A percentile compares a stretch with the other conserved stretches of the same genome.
These are phyloP conservation scores for Aspergillus sparsus DNA, from an alignment of 495 filamentous ascomycete species.

Conservation along the genomic window DNA sequence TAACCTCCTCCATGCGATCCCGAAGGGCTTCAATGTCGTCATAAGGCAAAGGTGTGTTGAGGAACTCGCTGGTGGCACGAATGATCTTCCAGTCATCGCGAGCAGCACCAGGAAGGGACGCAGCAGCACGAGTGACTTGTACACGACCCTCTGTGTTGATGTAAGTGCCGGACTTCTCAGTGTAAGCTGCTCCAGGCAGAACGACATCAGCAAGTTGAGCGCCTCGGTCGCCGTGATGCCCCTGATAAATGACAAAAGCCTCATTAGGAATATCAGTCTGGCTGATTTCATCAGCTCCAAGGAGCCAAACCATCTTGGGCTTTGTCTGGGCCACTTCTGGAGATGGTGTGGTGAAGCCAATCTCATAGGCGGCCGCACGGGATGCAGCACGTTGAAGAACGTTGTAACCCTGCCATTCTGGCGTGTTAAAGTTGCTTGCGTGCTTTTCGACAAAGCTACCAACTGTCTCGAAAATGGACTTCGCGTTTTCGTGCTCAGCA, in stretches of 20 bases:
- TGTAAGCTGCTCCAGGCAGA: constrained; percentile 91
- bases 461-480: constrained; percentile 87
- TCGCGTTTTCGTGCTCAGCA: constrained; percentile 84
- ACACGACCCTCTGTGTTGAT: constrained; percentile 96
- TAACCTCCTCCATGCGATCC: constrained; percentile 94
- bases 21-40: constrained; percentile 85
- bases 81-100: constrained; percentile 99
- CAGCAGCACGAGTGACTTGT: constrained; percentile 87
- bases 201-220: constrained; percentile 92
- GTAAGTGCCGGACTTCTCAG: constrained; percentile 95
- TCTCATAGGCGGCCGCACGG: constrained; percentile 86
- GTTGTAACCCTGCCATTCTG: constrained; percentile 97
- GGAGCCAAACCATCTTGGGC: constrained; percentile 94
- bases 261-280: constrained; percentile 83
- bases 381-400: constrained; percentile 92
- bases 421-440: constrained; percentile 77
- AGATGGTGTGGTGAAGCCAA: constrained; percentile 87
- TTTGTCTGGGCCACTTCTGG: constrained; percentile 72
- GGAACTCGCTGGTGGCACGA: constrained; percentile 84
- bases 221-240: constrained; percentile 93
- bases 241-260: constrained; percentile 96
- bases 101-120: constrained; percentile 79
- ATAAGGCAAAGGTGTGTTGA: constrained; percentile 85
- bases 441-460: constrained; percentile 92
- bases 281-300: constrained; percentile 89